phyloP scores from a whole-genome alignment of 345 rosid genomes.

The Citropsis articulata region DNA sequence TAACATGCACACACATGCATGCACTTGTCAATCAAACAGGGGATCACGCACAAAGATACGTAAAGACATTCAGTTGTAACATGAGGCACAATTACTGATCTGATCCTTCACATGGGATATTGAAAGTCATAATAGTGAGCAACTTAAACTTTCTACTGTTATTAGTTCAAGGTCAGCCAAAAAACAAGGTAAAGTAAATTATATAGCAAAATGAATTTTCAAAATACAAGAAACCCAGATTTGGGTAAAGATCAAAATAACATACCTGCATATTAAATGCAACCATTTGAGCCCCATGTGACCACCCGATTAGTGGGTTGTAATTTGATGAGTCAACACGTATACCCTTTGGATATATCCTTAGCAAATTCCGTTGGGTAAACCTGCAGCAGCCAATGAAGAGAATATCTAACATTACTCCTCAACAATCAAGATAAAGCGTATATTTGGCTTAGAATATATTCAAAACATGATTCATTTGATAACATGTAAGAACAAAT shows the following conservation, averaged over 20 bases:
- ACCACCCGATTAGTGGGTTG: slow-evolving; percentile 86
- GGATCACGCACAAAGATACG: background rate
- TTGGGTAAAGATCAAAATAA: background rate
- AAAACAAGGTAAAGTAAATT: background rate
- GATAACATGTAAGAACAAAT: background rate
- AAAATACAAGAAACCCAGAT: background rate
- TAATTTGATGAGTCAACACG: slow-evolving; percentile 90
- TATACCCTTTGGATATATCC: slow-evolving; percentile 87
- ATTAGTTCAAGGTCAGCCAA: background rate
- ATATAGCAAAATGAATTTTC: background rate
- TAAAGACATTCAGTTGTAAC: background rate
- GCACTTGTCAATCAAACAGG: background rate
- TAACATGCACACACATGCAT: background rate
- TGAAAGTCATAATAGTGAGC: background rate
- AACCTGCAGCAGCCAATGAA: slow-evolving; percentile 48
- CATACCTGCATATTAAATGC: slow-evolving; percentile 96
- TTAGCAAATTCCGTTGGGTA: slow-evolving; percentile 74
- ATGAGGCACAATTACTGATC: background rate
- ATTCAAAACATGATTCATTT: background rate
- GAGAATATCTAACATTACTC: slow-evolving; percentile 6
- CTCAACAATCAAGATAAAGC: background rate
- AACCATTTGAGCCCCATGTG: slow-evolving; percentile 99
- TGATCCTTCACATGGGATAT: background rate
- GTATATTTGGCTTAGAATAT: background rate
- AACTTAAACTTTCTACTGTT: background rate